These are phyloP conservation scores for Phytophthora pseudosyringae DNA, from an alignment of 352 stramenopile species.

Conservation along the genomic window DNA sequence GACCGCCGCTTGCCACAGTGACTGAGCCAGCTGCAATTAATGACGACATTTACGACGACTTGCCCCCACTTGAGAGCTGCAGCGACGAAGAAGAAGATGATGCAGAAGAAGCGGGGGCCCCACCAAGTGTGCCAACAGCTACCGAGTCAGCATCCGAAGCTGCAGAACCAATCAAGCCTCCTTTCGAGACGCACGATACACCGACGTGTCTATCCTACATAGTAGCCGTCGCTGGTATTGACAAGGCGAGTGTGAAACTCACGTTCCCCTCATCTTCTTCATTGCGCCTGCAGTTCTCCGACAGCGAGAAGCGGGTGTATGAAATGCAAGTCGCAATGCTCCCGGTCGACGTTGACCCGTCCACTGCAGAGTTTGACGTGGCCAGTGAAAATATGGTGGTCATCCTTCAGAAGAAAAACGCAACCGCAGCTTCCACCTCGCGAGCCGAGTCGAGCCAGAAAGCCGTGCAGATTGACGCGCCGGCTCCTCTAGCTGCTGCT, in stretches of 20 bases:
- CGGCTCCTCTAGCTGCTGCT: conserved; percentile 31
- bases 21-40: conserved; percentile 28
- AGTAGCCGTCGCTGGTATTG: conserved; percentile 46
- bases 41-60: conserved; percentile 42
- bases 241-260: conserved; percentile 47
- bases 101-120: conserved; percentile 6
- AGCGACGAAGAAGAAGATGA: conserved; percentile 57
- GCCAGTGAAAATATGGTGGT: conserved; percentile 80
- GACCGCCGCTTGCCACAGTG: not conserved
- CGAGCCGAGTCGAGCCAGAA: not conserved
- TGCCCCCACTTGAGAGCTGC: conserved; percentile 65
- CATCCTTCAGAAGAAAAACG: conserved; percentile 54
- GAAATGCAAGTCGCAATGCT: conserved; percentile 44
- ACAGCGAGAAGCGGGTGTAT: conserved; percentile 28
- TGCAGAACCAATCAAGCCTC: conserved; percentile 19
- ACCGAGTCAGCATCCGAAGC: not conserved
- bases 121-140: conserved; percentile 8
- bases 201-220: conserved; percentile 57
- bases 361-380: conserved; percentile 50
- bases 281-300: conserved; percentile 44
- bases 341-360: conserved; percentile 36
- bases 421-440: not conserved
- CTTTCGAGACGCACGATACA: conserved; percentile 56
- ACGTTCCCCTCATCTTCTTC: conserved; percentile 40
- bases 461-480: not conserved